Conservation (phyloP, 768 basidiomycete genomes). For the Pulveroboletus frians region DNA sequence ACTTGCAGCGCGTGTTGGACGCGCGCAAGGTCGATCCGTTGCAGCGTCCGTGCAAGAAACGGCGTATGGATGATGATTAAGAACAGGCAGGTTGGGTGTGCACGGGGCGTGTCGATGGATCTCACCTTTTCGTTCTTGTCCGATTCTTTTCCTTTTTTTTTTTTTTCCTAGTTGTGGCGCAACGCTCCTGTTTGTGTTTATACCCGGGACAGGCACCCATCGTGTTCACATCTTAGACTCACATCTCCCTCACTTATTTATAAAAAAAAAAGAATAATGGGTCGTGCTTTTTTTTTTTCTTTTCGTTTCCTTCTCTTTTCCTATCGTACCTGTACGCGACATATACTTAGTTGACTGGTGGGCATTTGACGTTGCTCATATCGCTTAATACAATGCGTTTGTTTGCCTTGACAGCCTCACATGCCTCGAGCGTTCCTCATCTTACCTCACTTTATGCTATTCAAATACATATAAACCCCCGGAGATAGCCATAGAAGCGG, state of each 20-base stretch:
- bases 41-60: constrained; percentile 26
- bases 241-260: constrained; percentile 9
- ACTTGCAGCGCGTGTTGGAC: constrained; percentile 23
- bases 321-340: neutral
- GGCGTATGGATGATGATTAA: constrained; percentile 28
- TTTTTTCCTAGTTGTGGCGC: neutral
- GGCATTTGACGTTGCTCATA: neutral
- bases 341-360: neutral
- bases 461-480: neutral
- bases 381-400: neutral
- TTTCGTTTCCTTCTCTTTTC: neutral
- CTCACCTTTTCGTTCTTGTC: constrained; percentile 3
- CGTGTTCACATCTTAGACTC: neutral
- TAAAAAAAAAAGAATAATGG: neutral
- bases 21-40: constrained; percentile 23
- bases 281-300: neutral
- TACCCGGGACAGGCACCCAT: neutral
- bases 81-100: no score
- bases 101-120: neutral
- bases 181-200: neutral
- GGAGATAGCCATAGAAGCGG: neutral
- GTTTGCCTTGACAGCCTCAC: neutral
- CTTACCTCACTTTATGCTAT: no score
- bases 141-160: neutral
- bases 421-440: no score